phyloP scores from a whole-genome alignment of 441 rosid species.

The Populus hybrid region DNA sequence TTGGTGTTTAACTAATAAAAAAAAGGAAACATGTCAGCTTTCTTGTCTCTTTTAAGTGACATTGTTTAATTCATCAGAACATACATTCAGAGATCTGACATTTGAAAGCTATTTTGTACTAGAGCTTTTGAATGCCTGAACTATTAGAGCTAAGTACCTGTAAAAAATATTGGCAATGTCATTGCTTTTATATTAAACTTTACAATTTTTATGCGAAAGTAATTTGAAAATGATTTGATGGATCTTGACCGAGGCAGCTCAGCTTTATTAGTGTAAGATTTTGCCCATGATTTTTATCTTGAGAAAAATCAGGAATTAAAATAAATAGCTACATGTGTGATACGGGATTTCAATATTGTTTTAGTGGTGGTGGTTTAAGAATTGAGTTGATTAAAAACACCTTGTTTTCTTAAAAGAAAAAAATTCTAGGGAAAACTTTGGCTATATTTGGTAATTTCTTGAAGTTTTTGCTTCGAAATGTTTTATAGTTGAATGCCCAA shows the following conservation, averaged over 20 bases:
- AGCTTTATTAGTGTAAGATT: conserved; percentile 6
- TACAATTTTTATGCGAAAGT: neutral
- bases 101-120: neutral
- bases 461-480: neutral
- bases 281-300: conserved; percentile 5
- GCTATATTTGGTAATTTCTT: neutral
- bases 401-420: no score
- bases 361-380: neutral
- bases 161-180: neutral
- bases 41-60: neutral
- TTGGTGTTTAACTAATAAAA: conserved; percentile 4
- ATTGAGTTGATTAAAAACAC: neutral
- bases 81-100: neutral
- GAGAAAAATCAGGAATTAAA: neutral
- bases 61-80: neutral
- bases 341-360: neutral
- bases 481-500: neutral
- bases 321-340: neutral
- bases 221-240: conserved; percentile 1
- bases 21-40: neutral
- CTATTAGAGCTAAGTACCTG: neutral
- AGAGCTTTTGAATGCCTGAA: neutral
- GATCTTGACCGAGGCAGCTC: neutral
- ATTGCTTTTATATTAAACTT: neutral
- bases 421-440: no score